phyloP scores from a whole-genome alignment of 2,329 filamentous ascomycete species.

The Teratosphaeria destructans region DNA sequence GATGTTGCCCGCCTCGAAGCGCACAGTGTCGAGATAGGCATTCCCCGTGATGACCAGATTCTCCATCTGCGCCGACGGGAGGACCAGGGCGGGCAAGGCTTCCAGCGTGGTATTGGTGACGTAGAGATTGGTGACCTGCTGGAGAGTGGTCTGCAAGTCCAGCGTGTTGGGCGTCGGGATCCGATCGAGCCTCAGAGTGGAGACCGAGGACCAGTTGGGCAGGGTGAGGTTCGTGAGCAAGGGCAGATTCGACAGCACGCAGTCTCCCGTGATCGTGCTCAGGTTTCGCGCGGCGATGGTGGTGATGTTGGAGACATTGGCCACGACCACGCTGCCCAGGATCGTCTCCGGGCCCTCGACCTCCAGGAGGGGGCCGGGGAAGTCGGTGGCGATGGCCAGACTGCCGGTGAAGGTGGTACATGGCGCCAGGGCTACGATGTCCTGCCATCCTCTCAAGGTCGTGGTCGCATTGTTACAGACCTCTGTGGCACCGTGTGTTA shows the following conservation, averaged over 20 bases:
- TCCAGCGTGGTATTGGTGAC: conserved; percentile 5
- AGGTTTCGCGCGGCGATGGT: conserved; percentile 1
- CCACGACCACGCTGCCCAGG: conserved; percentile 1
- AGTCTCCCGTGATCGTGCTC: not conserved
- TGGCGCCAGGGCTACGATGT: not conserved
- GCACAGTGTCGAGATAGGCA: conserved; percentile 1
- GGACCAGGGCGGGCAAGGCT: conserved; percentile 1
- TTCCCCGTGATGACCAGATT: conserved; percentile 3
- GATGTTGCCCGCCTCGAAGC: conserved; percentile 5
- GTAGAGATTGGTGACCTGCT: conserved; percentile 5
- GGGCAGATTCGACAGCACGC: conserved; percentile 3
- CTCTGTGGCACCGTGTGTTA: not conserved
- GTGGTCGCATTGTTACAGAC: not conserved
- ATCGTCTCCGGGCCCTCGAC: conserved; percentile 2
- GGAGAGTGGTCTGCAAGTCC: conserved; percentile 3
- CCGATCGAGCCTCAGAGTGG: conserved; percentile 1
- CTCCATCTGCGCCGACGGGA: conserved; percentile 4
- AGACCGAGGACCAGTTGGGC: conserved; percentile 2
- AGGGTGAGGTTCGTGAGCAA: conserved; percentile 5
- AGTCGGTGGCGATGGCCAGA: not conserved
- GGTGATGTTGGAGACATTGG: conserved; percentile 1
- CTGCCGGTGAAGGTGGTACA: not conserved
- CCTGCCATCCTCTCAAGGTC: not conserved
- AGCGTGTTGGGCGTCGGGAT: conserved; percentile 3
- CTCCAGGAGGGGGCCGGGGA: not conserved